Conservation (phyloP, 257 asterid genomes). For the Datura wrightii region DNA sequence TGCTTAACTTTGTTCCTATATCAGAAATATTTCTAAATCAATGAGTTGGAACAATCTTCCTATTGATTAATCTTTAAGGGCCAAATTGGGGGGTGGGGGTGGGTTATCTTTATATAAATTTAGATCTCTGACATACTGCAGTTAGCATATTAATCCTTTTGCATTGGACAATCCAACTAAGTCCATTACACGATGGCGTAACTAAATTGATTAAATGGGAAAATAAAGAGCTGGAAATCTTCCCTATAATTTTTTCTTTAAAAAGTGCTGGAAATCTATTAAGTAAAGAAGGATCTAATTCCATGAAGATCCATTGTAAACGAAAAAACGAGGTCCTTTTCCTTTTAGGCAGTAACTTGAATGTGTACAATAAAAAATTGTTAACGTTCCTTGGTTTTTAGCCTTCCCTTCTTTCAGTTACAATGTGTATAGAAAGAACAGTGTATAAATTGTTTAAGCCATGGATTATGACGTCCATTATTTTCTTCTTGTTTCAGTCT, state of each 20-base stretch:
- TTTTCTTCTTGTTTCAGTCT: neutral
- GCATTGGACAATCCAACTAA: neutral
- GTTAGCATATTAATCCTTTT: neutral
- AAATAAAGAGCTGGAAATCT: constrained; percentile 1
- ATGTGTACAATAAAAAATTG: neutral
- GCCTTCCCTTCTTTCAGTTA: constrained; percentile 1
- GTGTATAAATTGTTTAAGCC: neutral
- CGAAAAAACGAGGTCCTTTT: neutral
- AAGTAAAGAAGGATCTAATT: constrained; percentile 15
- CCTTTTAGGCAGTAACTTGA: constrained; percentile 17
- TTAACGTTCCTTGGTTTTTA: neutral
- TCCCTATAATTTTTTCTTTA: neutral
- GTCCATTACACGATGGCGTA: neutral
- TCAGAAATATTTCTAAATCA: neutral
- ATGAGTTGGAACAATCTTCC: constrained; percentile 6
- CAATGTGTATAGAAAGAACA: neutral
- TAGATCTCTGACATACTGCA: neutral
- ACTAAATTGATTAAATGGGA: constrained; percentile 5
- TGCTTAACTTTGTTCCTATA: constrained; percentile 11
- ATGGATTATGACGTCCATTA: constrained; percentile 4
- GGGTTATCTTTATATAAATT: neutral
- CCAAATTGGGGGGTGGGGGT: neutral
- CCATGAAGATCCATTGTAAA: constrained; percentile 2
- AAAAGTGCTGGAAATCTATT: neutral
- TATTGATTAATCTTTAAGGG: neutral